phyloP scores from a whole-genome alignment of 805 yeast genomes.

The Kluyveromyces lactis region DNA sequence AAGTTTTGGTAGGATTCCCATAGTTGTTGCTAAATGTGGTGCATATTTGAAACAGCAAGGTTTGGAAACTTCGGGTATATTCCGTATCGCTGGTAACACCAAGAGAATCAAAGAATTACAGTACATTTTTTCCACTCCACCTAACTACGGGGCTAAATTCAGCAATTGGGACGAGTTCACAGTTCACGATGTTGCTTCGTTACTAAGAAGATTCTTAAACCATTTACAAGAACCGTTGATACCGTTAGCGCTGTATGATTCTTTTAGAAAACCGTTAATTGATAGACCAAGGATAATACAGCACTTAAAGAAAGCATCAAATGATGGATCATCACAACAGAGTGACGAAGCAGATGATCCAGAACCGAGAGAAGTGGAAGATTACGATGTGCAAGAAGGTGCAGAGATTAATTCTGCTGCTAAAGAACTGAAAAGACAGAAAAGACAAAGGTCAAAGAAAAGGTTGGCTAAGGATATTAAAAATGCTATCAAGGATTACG shows the following conservation, averaged over 20 bases:
- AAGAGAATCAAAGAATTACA: slow-evolving; percentile 84
- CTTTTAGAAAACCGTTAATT: slow-evolving; percentile 71
- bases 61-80: slow-evolving; percentile 78
- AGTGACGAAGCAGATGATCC: slow-evolving; percentile 8
- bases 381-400: slow-evolving; percentile 15
- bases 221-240: slow-evolving; percentile 88
- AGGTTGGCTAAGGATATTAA: slow-evolving; percentile 56
- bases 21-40: slow-evolving; percentile 94
- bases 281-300: slow-evolving; percentile 54
- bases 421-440: slow-evolving; percentile 29
- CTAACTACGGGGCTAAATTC: slow-evolving; percentile 79
- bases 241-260: slow-evolving; percentile 67
- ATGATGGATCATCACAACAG: slow-evolving; percentile 1
- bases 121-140: slow-evolving; percentile 74
- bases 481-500: slow-evolving; percentile 64
- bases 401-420: slow-evolving; percentile 17
- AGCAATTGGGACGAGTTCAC: slow-evolving; percentile 83
- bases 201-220: slow-evolving; percentile 77
- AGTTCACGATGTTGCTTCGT: slow-evolving; percentile 93
- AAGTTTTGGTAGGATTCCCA: slow-evolving; percentile 82
- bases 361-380: slow-evolving; percentile 14
- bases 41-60: slow-evolving; percentile 72
- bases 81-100: slow-evolving; percentile 86
- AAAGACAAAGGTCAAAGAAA: slow-evolving; percentile 43
- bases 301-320: slow-evolving; percentile 52